These are phyloP conservation scores for Takakia lepidozioides DNA, from an alignment of 225 moss, liverwort and hornwort species.

Conservation along the genomic window DNA sequence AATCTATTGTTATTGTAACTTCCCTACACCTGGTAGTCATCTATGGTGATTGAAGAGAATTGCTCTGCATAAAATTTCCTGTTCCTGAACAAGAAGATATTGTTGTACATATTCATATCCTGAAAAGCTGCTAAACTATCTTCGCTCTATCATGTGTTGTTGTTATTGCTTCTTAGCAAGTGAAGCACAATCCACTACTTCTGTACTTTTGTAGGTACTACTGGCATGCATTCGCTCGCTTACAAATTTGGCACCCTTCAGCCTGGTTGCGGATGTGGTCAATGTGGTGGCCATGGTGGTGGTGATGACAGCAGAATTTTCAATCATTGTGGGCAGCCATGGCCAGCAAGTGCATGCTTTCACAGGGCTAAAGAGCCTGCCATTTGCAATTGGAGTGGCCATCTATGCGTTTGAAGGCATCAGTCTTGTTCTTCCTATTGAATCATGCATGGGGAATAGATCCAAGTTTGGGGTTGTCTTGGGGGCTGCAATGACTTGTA, in stretches of 20 bases:
- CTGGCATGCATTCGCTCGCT: conserved; percentile 77
- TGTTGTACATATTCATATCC: no score
- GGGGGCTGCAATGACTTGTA: conserved; percentile 56
- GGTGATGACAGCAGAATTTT: conserved; percentile 68
- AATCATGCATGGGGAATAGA: conserved; percentile 52
- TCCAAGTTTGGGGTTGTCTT: conserved; percentile 70
- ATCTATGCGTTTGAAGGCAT: conserved; percentile 91
- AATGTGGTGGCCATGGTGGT: conserved; percentile 73
- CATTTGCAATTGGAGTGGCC: conserved; percentile 73
- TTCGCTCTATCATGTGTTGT: no score
- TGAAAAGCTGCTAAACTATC: no score
- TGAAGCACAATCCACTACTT: no score
- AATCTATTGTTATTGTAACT: no score
- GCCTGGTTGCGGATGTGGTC: conserved; percentile 71
- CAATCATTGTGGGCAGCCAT: conserved; percentile 19
- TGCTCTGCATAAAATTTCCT: no score
- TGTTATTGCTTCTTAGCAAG: no score
- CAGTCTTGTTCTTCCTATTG: conserved; percentile 78
- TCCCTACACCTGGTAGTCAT: no score
- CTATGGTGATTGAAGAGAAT: no score
- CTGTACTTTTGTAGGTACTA: conserved; percentile 63
- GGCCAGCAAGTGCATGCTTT: conserved; percentile 53
- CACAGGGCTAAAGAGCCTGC: conserved; percentile 49
- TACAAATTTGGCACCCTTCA: conserved; percentile 77
- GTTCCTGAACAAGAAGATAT: no score